Base-by-base conservation (phyloP, 345 rosid genomes). In the Mallotus nudiflorus region DNA sequence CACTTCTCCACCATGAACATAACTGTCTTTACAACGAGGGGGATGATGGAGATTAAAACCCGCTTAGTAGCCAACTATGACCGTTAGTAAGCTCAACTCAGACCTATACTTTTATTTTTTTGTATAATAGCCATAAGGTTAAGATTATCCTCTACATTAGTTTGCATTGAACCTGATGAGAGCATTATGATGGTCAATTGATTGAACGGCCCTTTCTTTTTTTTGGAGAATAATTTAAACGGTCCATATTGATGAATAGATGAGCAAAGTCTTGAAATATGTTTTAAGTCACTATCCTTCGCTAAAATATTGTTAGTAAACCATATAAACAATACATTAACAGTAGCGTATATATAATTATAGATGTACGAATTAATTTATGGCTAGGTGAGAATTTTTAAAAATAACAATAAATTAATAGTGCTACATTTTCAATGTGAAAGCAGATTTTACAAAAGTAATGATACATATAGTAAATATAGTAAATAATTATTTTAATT, bases 351-450 rank as follows among this genome's bases (percentile, higher is more conserved):
- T n/a, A n/a, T n/a, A n/a, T n/a, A n/a, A n/a, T n/a, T n/a, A n/a
- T n/a, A n/a, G n/a, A n/a, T n/a, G n/a, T n/a, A n/a, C n/a, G n/a
- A n/a, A n/a, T n/a, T 33, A 33, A 33, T 33, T 33, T 2, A 33
- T 33, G 4, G 6, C 6, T 33, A 33, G 37, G 4, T 33, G 37
- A 2, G 6, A 6, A 33, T 33, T 6, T 33, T 2, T 2, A 33
- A 33, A 6, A 2, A 33, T 2, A 33, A 6, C 37, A 33, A 33
- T 2, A 2, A 33, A 33, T 33, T 33, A 33, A 33, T 33, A 33
- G 37, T 42, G 42, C 49, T 77, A 68, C 48, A 63, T 70, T 69
- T 44, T 61, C 84, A 46, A 52, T 53, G 78, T 39, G 50, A 51
- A 64, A 50, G 11, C 7, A 54, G 24, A 64, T 45, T 28, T 6